These are phyloP conservation scores for Chamaenerion angustifolium DNA, from an alignment of 345 rosid genomes.

Conservation along the genomic window DNA sequence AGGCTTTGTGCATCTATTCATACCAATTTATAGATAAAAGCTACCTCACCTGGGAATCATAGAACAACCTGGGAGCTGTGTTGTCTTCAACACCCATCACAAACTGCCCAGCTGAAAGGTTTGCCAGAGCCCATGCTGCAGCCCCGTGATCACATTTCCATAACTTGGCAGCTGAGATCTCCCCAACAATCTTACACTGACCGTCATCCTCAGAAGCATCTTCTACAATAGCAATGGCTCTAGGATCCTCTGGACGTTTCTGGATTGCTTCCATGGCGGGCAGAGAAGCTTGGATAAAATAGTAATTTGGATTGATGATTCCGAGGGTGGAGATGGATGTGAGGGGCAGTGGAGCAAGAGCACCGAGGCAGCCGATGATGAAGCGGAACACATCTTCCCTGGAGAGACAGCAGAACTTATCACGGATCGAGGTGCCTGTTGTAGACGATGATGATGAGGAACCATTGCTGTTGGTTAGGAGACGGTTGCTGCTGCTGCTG, in stretches of 20 bases:
- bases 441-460: conserved; percentile 38
- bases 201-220: conserved; percentile 41
- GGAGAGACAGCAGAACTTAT: conserved; percentile 90
- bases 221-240: conserved; percentile 73
- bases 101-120: conserved; percentile 83
- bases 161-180: conserved; percentile 78
- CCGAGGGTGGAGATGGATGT: conserved; percentile 64
- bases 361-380: conserved; percentile 91
- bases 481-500: conserved; percentile 34
- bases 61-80: conserved; percentile 41
- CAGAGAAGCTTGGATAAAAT: conserved; percentile 47
- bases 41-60: conserved; percentile 25
- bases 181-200: conserved; percentile 63
- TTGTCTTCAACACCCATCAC: conserved; percentile 95
- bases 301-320: conserved; percentile 48
- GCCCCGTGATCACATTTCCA: conserved; percentile 93
- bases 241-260: conserved; percentile 50
- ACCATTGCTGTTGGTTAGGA: conserved; percentile 24
- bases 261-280: conserved; percentile 55
- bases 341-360: conserved; percentile 90
- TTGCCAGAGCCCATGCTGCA: conserved; percentile 93
- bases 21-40: too few relatives aligned
- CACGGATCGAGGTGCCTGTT: conserved; percentile 28
- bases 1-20: too few relatives aligned
- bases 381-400: conserved; percentile 88